phyloP scores from a whole-genome alignment of 179 eudicot species.

The Beta lomatogona region DNA sequence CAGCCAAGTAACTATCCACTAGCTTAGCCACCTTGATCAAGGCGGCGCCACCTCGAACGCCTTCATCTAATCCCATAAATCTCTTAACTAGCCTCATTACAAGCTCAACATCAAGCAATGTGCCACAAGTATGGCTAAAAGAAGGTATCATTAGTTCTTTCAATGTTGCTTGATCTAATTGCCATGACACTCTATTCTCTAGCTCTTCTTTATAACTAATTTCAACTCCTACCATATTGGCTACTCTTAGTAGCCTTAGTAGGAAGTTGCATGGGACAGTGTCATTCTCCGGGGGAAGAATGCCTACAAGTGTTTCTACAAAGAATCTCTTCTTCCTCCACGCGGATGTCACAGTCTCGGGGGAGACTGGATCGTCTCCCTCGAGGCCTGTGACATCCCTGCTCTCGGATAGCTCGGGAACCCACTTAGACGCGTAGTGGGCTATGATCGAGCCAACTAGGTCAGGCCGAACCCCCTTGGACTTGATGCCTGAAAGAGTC shows the following conservation, averaged over 20 bases:
- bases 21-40: constrained; percentile 76
- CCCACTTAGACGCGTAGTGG: constrained; percentile 81
- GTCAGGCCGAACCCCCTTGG: constrained; percentile 75
- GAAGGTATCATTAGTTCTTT: constrained; percentile 80
- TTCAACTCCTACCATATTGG: constrained; percentile 56
- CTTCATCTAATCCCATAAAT: constrained; percentile 52
- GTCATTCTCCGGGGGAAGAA: constrained; percentile 69
- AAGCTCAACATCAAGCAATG: constrained; percentile 73
- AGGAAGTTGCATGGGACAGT: constrained; percentile 78
- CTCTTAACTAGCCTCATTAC: constrained; percentile 56
- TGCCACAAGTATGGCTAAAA: constrained; percentile 67
- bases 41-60: constrained; percentile 47
- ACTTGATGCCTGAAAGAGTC: constrained; percentile 59
- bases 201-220: constrained; percentile 45
- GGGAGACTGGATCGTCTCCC: constrained; percentile 12
- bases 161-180: constrained; percentile 66
- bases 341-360: constrained; percentile 45
- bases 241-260: constrained; percentile 59
- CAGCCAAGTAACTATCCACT: constrained; percentile 74
- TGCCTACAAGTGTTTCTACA: constrained; percentile 62
- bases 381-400: constrained; percentile 1
- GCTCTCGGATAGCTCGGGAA: constrained; percentile 64
- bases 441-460: constrained; percentile 76
- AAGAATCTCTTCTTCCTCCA: constrained; percentile 70
- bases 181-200: constrained; percentile 65